Percentiles rank a stretch among this genome's conserved stretches.
phyloP scores from a whole-genome alignment of 2,329 filamentous ascomycete genomes.

The Colletotrichum eleusines region DNA sequence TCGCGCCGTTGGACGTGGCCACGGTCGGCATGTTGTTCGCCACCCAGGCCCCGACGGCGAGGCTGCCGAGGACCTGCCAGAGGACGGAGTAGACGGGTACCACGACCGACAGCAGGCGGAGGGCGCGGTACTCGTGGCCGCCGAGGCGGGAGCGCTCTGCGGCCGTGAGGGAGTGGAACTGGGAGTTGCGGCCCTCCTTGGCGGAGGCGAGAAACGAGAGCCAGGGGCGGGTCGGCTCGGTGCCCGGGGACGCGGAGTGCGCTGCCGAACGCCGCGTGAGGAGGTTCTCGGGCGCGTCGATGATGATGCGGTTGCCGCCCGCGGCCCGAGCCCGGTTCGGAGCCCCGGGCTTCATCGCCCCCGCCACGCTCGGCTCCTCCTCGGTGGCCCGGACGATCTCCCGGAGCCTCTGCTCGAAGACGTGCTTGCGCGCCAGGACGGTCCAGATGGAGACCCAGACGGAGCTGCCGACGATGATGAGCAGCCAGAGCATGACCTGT shows the following conservation, averaged over 20 bases:
- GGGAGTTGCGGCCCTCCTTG: slow-evolving; percentile 63
- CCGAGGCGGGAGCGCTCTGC: slow-evolving; percentile 69
- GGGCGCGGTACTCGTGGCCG: slow-evolving; percentile 73
- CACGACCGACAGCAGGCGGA: slow-evolving; percentile 68
- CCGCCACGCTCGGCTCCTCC: slow-evolving; percentile 44
- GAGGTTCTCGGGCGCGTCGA: not conserved
- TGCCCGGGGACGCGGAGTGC: slow-evolving; percentile 15
- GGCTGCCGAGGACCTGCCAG: slow-evolving; percentile 69
- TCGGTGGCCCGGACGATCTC: slow-evolving; percentile 60
- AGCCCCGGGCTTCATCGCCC: not conserved
- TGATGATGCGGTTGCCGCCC: not conserved
- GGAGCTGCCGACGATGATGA: slow-evolving; percentile 75
- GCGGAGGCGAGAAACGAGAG: slow-evolving; percentile 52
- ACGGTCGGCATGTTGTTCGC: slow-evolving; percentile 61
- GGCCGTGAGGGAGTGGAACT: slow-evolving; percentile 65
- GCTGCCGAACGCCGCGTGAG: slow-evolving; percentile 23
- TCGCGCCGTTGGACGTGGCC: slow-evolving; percentile 67
- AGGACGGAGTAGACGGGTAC: slow-evolving; percentile 71
- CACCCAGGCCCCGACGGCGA: slow-evolving; percentile 74
- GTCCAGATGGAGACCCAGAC: slow-evolving; percentile 77
- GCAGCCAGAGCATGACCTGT: slow-evolving; percentile 72
- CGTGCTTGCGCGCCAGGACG: slow-evolving; percentile 68
- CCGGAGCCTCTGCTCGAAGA: slow-evolving; percentile 72
- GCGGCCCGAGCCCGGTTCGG: not conserved
- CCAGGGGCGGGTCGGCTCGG: slow-evolving; percentile 44